A percentile compares a stretch with the other conserved stretches of the same genome.
phyloP scores from a whole-genome alignment of 306 rosid genomes.

The Vigna trinervia region DNA sequence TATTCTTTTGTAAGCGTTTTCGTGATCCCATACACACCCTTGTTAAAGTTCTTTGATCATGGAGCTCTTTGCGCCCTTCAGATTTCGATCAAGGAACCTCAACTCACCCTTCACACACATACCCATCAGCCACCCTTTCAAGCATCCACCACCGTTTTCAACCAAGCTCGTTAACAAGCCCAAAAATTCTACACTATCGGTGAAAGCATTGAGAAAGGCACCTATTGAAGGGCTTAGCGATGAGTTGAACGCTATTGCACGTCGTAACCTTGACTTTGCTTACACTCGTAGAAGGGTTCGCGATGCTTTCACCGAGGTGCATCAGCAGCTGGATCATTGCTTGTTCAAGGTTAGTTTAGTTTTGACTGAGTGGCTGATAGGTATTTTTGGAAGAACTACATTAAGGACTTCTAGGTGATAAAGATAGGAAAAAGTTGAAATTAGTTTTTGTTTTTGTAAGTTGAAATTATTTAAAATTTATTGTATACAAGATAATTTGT shows the following conservation, averaged over 20 bases:
- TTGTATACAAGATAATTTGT: too few species aligned
- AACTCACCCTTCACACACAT: constrained; percentile 41
- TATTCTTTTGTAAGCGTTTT: neutral
- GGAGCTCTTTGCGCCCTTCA: constrained; percentile 44
- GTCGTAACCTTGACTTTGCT: constrained; percentile 69
- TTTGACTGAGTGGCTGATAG: too few species aligned
- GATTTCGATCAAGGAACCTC: constrained; percentile 46
- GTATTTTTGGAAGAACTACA: too few species aligned
- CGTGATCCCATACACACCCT: neutral
- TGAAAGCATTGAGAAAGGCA: constrained; percentile 49
- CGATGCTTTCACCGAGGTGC: constrained; percentile 61
- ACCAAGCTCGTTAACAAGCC: constrained; percentile 26
- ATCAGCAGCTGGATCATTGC: constrained; percentile 69
- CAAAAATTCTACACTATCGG: constrained; percentile 25
- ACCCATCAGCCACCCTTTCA: constrained; percentile 36
- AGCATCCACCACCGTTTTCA: constrained; percentile 28
- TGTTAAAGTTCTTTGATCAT: constrained; percentile 10
- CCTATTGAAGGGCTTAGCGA: constrained; percentile 60
- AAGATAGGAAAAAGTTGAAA: too few species aligned
- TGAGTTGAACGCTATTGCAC: constrained; percentile 64
- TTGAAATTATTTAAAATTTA: too few species aligned
- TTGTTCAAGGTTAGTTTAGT: constrained; percentile 64
- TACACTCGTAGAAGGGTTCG: constrained; percentile 70
- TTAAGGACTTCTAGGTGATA: too few species aligned
- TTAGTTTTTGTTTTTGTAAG: too few species aligned